A percentile compares a stretch with the other conserved stretches of the same genome.
Evolutionary conservation across 345 rosid species (phyloP).

Genomic region (Rhodomyrtus tomentosa): DNA sequence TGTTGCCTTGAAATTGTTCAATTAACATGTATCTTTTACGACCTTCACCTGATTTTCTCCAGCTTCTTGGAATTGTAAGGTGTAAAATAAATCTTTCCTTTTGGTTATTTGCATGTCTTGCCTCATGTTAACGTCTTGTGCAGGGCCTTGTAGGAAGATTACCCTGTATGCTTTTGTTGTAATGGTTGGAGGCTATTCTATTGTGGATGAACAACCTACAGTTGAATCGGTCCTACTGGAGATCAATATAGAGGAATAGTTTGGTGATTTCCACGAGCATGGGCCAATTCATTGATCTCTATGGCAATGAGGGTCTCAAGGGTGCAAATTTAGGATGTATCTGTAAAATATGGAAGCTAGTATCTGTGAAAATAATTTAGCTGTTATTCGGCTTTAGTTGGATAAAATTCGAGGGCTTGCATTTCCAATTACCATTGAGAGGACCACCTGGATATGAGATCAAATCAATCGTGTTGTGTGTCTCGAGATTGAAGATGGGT

Average conservation of each 20-base stretch:
- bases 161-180: background rate
- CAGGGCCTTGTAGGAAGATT: background rate
- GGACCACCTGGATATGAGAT: background rate
- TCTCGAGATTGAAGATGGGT: background rate
- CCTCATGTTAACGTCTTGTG: background rate
- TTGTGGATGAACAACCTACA: background rate
- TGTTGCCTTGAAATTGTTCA: background rate
- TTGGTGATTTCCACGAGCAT: background rate
- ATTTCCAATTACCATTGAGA: background rate
- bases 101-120: accelerated
- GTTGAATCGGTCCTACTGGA: background rate
- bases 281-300: background rate
- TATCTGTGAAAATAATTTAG: accelerated
- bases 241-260: background rate
- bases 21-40: background rate
- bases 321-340: background rate
- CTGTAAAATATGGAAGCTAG: background rate
- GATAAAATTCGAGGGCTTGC: background rate
- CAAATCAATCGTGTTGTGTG: background rate
- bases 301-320: background rate
- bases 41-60: background rate
- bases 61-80: background rate
- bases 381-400: background rate
- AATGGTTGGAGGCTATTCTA: background rate
- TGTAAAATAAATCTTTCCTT: background rate